Conservation (phyloP, 306 rosid species). For the Quercus dentata region DNA sequence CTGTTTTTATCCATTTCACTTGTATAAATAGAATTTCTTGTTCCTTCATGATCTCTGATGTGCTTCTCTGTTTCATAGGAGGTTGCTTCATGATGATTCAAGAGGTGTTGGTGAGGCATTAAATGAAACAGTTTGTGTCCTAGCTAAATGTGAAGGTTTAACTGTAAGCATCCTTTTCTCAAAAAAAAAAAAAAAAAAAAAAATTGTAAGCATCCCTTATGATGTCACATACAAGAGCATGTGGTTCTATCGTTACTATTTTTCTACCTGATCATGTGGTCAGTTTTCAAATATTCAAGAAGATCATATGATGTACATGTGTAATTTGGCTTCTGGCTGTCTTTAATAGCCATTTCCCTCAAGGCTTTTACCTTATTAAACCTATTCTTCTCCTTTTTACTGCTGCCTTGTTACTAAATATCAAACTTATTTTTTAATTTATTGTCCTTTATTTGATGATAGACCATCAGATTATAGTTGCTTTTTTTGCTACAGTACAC, state of each 20-base stretch:
- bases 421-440: not conserved
- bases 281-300: not conserved
- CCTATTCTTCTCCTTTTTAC: not conserved
- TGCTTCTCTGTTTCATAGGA: slow-evolving; percentile 46
- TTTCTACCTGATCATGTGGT: not conserved
- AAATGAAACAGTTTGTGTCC: slow-evolving; percentile 78
- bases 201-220: slow-evolving; percentile 46
- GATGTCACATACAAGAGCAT: not conserved
- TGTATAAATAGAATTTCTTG: not conserved
- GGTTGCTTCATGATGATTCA: slow-evolving; percentile 70
- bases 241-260: not conserved
- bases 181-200: no score
- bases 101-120: slow-evolving; percentile 89
- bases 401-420: not conserved
- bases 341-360: not conserved
- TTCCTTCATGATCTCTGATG: slow-evolving; percentile 1
- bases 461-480: not conserved
- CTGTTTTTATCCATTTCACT: not conserved
- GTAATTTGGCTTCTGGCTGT: not conserved
- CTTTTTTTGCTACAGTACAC: not conserved
- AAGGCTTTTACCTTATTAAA: not conserved
- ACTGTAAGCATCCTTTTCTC: slow-evolving; percentile 48
- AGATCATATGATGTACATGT: not conserved
- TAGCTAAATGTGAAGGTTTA: slow-evolving; percentile 62
- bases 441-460: not conserved